Evolutionary conservation across 768 basidiomycete species (phyloP).

Genomic region (Lentinula detonsa): DNA sequence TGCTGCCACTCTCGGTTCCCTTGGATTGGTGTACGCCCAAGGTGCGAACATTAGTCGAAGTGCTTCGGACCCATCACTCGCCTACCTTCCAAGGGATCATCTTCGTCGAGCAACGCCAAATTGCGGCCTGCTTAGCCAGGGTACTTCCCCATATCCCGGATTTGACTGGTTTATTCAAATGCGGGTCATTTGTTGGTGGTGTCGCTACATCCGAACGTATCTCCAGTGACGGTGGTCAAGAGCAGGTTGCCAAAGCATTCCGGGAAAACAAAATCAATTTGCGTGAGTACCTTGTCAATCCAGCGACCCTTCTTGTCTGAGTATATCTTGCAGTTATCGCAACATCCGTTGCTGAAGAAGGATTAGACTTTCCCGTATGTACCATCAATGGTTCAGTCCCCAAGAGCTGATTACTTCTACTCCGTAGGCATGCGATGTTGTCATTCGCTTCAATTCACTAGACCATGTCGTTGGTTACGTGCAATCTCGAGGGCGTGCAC

Average conservation of each 20-base stretch:
- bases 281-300: conserved; percentile 36
- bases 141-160: conserved; percentile 57
- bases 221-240: conserved; percentile 31
- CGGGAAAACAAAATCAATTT: conserved; percentile 61
- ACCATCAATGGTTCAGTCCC: not conserved
- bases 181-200: conserved; percentile 68
- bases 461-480: conserved; percentile 84
- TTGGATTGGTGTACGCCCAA: conserved; percentile 75
- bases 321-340: conserved; percentile 50
- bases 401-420: not conserved
- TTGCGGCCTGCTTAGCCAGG: conserved; percentile 63
- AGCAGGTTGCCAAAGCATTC: conserved; percentile 60
- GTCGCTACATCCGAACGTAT: conserved; percentile 31
- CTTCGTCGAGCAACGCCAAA: conserved; percentile 83
- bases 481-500: conserved; percentile 83
- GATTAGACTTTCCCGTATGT: conserved; percentile 78
- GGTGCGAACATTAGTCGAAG: conserved; percentile 52
- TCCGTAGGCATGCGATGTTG: conserved; percentile 71
- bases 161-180: conserved; percentile 49
- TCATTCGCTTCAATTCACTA: conserved; percentile 79
- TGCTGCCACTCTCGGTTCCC: conserved; percentile 34
- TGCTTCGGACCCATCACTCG: conserved; percentile 50
- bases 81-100: conserved; percentile 73
- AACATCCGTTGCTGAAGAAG: conserved; percentile 88
- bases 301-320: not conserved